Conservation (phyloP, 768 basidiomycete genomes). For the Amanita pseudoporphyria region DNA sequence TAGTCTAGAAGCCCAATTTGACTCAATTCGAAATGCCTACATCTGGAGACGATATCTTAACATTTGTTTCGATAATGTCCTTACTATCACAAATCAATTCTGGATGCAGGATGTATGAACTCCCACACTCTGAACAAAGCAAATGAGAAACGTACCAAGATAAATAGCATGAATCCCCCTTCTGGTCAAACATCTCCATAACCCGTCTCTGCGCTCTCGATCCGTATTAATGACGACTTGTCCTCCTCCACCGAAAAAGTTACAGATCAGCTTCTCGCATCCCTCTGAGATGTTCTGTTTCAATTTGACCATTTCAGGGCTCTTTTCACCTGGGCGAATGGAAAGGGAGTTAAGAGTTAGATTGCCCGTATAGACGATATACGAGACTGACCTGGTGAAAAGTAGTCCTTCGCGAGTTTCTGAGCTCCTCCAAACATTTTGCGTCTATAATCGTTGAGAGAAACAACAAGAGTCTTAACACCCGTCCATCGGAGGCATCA, state of each 20-base stretch:
- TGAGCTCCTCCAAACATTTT: slow-evolving; percentile 84
- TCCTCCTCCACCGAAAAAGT: slow-evolving; percentile 79
- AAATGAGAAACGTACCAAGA: no score
- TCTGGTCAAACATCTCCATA: slow-evolving; percentile 78
- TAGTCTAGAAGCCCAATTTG: neutral
- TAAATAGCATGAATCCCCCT: no score
- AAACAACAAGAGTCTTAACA: slow-evolving; percentile 93
- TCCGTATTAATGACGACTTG: slow-evolving; percentile 87
- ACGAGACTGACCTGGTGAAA: slow-evolving; percentile 76
- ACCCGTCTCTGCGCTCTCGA: no score
- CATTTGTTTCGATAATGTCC: no score
- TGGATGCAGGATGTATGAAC: slow-evolving; percentile 24
- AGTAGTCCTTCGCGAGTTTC: slow-evolving; percentile 78
- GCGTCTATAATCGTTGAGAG: slow-evolving; percentile 89
- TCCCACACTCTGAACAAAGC: neutral
- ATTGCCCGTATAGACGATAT: slow-evolving; percentile 19
- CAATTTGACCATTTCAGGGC: slow-evolving; percentile 68
- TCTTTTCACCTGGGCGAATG: slow-evolving; percentile 83
- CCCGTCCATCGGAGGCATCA: slow-evolving; percentile 90
- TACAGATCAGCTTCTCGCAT: no score
- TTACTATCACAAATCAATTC: slow-evolving; percentile 88
- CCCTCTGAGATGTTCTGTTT: slow-evolving; percentile 67
- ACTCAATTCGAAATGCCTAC: slow-evolving; percentile 28
- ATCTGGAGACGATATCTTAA: slow-evolving; percentile 98
- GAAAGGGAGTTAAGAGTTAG: no score